These are phyloP conservation scores for Metarhizium guizhouense DNA, from an alignment of 2,329 filamentous ascomycete species.

Conservation along the genomic window DNA sequence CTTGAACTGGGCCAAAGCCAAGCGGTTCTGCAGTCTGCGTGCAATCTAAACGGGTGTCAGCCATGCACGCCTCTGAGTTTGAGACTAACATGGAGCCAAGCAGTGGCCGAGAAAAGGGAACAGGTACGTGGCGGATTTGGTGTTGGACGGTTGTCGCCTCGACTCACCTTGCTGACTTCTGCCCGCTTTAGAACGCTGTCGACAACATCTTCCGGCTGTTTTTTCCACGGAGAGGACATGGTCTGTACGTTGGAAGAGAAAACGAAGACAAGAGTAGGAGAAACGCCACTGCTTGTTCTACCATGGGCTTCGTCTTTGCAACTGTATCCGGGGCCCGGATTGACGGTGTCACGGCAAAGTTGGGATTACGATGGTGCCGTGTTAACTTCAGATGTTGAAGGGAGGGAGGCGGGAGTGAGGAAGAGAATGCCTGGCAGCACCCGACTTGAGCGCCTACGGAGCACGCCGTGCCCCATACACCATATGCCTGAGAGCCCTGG, in stretches of 20 bases:
- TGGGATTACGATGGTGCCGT: background rate
- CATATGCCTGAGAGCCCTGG: background rate
- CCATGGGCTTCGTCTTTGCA: background rate
- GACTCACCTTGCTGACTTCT: constrained; percentile 66
- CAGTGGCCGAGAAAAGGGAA: background rate
- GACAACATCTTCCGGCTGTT: constrained; percentile 54
- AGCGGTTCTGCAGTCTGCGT: constrained; percentile 81
- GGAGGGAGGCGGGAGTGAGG: constrained; percentile 2
- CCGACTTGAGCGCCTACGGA: background rate
- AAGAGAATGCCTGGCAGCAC: background rate
- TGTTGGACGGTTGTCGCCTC: background rate
- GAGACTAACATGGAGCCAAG: background rate
- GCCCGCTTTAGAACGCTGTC: constrained; percentile 64
- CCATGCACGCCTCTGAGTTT: background rate
- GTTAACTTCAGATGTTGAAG: background rate
- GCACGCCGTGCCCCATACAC: too few relatives aligned
- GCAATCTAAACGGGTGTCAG: constrained; percentile 62
- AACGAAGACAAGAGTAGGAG: background rate
- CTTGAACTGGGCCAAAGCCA: constrained; percentile 95
- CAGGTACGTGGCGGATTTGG: background rate
- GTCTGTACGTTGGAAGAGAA: constrained; percentile 10
- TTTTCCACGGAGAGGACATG: constrained; percentile 55
- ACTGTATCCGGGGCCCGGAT: background rate
- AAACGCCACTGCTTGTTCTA: background rate
- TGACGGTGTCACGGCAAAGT: background rate